Percentiles rank a stretch among this genome's conserved stretches.
Conservation (phyloP, 2,329 filamentous ascomycete genomes). For the Penicillium sp. region DNA sequence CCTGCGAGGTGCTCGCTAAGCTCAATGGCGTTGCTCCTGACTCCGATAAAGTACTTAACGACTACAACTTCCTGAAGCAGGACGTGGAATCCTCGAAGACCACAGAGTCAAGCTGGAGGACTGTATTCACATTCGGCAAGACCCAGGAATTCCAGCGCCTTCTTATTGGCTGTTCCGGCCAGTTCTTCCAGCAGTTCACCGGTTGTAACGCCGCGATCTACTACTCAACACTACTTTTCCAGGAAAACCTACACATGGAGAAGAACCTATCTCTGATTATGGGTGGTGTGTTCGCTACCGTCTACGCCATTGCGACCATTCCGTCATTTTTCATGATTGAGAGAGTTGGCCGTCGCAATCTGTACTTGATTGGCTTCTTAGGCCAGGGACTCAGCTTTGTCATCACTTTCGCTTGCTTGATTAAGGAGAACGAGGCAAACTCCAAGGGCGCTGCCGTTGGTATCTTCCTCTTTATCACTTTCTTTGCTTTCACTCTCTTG, state of each 20-base stretch:
- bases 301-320: slow-evolving; percentile 29
- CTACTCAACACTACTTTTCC: slow-evolving; percentile 47
- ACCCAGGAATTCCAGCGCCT: slow-evolving; percentile 34
- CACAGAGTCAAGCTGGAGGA: slow-evolving; percentile 24
- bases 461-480: slow-evolving; percentile 65
- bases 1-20: slow-evolving; percentile 47
- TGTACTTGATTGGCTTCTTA: slow-evolving; percentile 29
- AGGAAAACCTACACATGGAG: slow-evolving; percentile 34
- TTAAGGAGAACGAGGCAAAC: slow-evolving; percentile 19
- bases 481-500: slow-evolving; percentile 57
- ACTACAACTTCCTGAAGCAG: slow-evolving; percentile 44
- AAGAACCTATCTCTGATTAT: slow-evolving; percentile 22
- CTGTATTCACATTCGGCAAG: slow-evolving; percentile 30
- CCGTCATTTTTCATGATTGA: slow-evolving; percentile 28
- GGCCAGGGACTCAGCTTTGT: slow-evolving; percentile 34
- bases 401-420: slow-evolving; percentile 36
- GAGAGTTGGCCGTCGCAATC: slow-evolving; percentile 43
- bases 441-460: slow-evolving; percentile 51
- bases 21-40: slow-evolving; percentile 43
- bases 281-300: slow-evolving; percentile 29
- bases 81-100: slow-evolving; percentile 41
- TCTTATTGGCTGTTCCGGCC: slow-evolving; percentile 30
- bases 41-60: slow-evolving; percentile 22
- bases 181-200: slow-evolving; percentile 45
- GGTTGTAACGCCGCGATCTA: slow-evolving; percentile 49